These are phyloP conservation scores for Xanthoconium purpureum DNA, from an alignment of 768 basidiomycete genomes.

Conservation along the genomic window DNA sequence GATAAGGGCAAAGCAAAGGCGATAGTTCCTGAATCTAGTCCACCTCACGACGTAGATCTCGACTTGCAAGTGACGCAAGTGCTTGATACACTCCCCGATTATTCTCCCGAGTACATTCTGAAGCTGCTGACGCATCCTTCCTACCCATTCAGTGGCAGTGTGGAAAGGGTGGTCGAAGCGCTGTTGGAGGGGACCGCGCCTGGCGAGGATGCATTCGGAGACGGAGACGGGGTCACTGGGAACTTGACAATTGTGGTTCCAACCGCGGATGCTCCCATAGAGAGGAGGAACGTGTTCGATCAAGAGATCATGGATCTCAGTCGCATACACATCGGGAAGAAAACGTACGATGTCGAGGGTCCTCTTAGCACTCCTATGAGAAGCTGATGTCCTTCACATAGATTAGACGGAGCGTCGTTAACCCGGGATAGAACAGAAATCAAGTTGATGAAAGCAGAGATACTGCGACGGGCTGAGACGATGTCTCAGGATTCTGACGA, in stretches of 20 bases:
- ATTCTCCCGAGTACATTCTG: slow-evolving; percentile 53
- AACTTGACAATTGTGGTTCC: neutral
- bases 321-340: slow-evolving; percentile 62
- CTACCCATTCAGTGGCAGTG: slow-evolving; percentile 47
- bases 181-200: slow-evolving; percentile 75
- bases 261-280: slow-evolving; percentile 26
- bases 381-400: slow-evolving; percentile 20
- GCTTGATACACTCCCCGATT: slow-evolving; percentile 71
- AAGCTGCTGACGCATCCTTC: slow-evolving; percentile 49
- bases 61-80: slow-evolving; percentile 66
- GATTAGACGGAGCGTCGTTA: slow-evolving; percentile 44
- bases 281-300: slow-evolving; percentile 75
- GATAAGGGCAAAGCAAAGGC: slow-evolving; percentile 45
- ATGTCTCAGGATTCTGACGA: slow-evolving; percentile 64
- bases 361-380: neutral
- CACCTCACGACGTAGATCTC: slow-evolving; percentile 39
- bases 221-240: slow-evolving; percentile 4
- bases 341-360: slow-evolving; percentile 40
- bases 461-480: slow-evolving; percentile 71
- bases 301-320: slow-evolving; percentile 64
- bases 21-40: slow-evolving; percentile 8
- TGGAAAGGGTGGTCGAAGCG: slow-evolving; percentile 65
- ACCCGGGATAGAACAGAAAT: slow-evolving; percentile 56
- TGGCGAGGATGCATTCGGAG: slow-evolving; percentile 26
- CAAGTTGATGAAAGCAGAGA: slow-evolving; percentile 81